These are phyloP conservation scores for Allantophomopsis cytisporea DNA, from an alignment of 2,329 filamentous ascomycete genomes.

Conservation along the genomic window DNA sequence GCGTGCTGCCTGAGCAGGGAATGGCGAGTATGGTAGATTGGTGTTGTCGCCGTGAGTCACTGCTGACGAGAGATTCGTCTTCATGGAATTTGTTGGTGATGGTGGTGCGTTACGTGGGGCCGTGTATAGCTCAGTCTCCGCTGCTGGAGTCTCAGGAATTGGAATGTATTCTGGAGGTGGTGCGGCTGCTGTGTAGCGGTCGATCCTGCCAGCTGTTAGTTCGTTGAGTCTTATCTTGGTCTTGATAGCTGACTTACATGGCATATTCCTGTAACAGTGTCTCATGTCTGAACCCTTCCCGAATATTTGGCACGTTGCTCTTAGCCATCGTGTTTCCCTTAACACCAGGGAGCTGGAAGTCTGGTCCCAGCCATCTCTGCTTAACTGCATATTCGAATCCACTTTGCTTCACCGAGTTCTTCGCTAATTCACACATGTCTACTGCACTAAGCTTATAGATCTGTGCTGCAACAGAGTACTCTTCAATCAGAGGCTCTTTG, in stretches of 20 bases:
- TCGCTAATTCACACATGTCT: conserved; percentile 96
- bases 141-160: conserved; percentile 12
- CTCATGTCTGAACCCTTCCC: conserved; percentile 80
- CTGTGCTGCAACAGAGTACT: conserved; percentile 94
- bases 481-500: conserved; percentile 94
- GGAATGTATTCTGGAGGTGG: conserved; percentile 11
- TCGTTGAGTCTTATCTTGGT: conserved; percentile 4
- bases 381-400: conserved; percentile 87
- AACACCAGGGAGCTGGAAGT: conserved; percentile 66
- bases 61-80: conserved; percentile 17
- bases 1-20: conserved; percentile 18
- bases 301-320: conserved; percentile 88
- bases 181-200: conserved; percentile 16
- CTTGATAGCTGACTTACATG: conserved; percentile 47
- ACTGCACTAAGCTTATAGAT: conserved; percentile 96
- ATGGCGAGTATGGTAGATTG: conserved; percentile 13
- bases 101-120: conserved; percentile 8
- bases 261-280: conserved; percentile 72
- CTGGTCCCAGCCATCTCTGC: conserved; percentile 75
- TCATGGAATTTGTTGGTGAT: conserved; percentile 19
- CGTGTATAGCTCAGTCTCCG: conserved; percentile 5
- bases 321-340: conserved; percentile 87
- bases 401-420: conserved; percentile 89
- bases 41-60: conserved; percentile 9
- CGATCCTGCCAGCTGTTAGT: conserved; percentile 13